A percentile compares a stretch with the other conserved stretches of the same genome.
Conservation (phyloP, 345 rosid species). For the Melaleuca quinquenervia region DNA sequence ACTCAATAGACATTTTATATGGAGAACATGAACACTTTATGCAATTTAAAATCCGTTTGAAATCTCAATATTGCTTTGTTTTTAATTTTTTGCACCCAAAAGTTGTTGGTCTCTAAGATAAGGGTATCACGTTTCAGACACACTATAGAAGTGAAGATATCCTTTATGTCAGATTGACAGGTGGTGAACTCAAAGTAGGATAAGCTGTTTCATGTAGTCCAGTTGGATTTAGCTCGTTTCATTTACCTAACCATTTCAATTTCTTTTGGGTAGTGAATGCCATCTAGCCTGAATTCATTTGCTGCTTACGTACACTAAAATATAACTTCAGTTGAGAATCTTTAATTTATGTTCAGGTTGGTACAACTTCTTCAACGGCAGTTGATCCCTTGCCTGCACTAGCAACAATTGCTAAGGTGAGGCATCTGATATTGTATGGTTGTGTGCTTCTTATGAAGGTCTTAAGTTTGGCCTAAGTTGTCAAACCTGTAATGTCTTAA, state of each 20-base stretch:
- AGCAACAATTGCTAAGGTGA: slow-evolving; percentile 63
- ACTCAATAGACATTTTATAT: background rate
- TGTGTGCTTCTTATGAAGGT: background rate
- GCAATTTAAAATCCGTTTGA: background rate
- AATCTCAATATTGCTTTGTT: no score
- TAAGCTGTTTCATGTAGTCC: no score
- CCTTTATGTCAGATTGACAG: no score
- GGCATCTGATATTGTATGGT: background rate
- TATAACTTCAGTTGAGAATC: background rate
- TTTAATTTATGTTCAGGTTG: slow-evolving; percentile 39
- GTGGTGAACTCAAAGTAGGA: no score
- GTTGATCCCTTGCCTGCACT: slow-evolving; percentile 62
- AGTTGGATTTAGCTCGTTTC: no score
- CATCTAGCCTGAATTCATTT: background rate
- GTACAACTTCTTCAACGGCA: slow-evolving; percentile 85
- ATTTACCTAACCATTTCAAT: background rate
- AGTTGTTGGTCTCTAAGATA: no score
- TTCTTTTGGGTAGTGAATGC: background rate
- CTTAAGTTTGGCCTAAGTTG: background rate
- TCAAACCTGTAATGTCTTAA: background rate
- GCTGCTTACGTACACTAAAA: background rate
- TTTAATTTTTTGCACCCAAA: no score
- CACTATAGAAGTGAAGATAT: no score
- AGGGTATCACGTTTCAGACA: no score
- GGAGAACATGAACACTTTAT: background rate